A percentile compares a stretch with the other conserved stretches of the same genome.
Evolutionary conservation across 441 rosid species (phyloP).

Genomic region (Mallotus japonicus): DNA sequence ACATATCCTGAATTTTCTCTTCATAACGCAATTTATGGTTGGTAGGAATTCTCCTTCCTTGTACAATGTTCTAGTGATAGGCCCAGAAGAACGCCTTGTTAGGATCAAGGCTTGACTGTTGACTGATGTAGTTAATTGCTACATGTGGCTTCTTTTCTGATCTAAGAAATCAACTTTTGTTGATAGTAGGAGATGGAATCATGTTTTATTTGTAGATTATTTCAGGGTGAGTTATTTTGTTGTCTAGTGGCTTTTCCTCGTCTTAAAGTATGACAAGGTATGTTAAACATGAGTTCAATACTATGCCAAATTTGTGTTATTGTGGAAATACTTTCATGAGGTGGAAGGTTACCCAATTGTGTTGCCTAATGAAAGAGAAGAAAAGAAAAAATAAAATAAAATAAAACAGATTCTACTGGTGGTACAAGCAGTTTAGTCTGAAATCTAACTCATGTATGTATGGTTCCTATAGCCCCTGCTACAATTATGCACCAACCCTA

Average conservation of each 20-base stretch:
- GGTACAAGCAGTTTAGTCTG: not conserved
- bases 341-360: not conserved
- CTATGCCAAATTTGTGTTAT: not conserved
- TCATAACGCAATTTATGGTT: not conserved
- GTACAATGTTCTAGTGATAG: not conserved
- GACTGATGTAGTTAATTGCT: not conserved
- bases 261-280: not conserved
- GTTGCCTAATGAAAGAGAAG: not conserved
- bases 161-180: not conserved
- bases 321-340: not conserved
- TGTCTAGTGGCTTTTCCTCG: not conserved
- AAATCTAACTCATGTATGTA: not conserved
- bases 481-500: not conserved
- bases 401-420: not conserved
- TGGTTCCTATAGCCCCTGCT: not conserved
- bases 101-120: not conserved
- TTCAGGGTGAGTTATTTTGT: not conserved
- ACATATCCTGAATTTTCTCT: constrained; percentile 1
- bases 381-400: not conserved
- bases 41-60: not conserved
- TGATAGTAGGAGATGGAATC: not conserved
- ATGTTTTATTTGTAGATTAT: not conserved
- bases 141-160: not conserved
- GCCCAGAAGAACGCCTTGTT: not conserved
- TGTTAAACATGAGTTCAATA: not conserved